Evolutionary conservation across 306 rosid species (phyloP).

Genomic region (Quercus ilex): DNA sequence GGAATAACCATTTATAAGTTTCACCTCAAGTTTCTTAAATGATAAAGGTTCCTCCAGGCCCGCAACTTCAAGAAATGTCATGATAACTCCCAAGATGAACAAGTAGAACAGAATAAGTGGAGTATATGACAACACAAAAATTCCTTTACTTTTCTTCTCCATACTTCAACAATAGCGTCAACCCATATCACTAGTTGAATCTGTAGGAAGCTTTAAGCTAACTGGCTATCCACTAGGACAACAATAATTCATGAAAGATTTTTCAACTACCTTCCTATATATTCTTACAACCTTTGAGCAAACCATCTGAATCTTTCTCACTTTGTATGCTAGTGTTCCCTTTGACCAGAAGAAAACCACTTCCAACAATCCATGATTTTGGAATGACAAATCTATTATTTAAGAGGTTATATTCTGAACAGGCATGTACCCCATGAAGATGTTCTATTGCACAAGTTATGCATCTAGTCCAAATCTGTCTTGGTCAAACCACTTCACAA

Average conservation of each 20-base stretch:
- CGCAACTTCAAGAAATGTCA: constrained; percentile 65
- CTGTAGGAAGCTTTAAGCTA: constrained; percentile 60
- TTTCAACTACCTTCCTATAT: no score
- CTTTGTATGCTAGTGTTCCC: constrained; percentile 43
- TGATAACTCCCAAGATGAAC: constrained; percentile 65
- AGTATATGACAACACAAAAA: no score
- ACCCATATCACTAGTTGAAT: constrained; percentile 61
- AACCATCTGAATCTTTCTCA: constrained; percentile 38
- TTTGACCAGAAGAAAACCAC: constrained; percentile 60
- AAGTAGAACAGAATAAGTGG: no score
- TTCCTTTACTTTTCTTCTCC: not conserved
- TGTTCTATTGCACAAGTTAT: constrained; percentile 85
- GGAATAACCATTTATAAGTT: constrained; percentile 70
- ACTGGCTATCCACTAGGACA: constrained; percentile 82
- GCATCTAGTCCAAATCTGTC: constrained; percentile 90
- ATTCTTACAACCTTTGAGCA: no score
- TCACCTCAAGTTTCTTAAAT: constrained; percentile 72
- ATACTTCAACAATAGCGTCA: constrained; percentile 10
- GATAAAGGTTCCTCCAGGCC: constrained; percentile 57
- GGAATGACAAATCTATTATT: constrained; percentile 46
- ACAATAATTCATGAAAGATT: constrained; percentile 24
- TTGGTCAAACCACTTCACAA: constrained; percentile 71
- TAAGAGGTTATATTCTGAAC: constrained; percentile 53
- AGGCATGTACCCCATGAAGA: constrained; percentile 57
- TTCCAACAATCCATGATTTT: constrained; percentile 63